A percentile compares a stretch with the other conserved stretches of the same genome.
phyloP scores from a whole-genome alignment of 2,329 filamentous ascomycete species.

The Ophiostoma triangulosporum region DNA sequence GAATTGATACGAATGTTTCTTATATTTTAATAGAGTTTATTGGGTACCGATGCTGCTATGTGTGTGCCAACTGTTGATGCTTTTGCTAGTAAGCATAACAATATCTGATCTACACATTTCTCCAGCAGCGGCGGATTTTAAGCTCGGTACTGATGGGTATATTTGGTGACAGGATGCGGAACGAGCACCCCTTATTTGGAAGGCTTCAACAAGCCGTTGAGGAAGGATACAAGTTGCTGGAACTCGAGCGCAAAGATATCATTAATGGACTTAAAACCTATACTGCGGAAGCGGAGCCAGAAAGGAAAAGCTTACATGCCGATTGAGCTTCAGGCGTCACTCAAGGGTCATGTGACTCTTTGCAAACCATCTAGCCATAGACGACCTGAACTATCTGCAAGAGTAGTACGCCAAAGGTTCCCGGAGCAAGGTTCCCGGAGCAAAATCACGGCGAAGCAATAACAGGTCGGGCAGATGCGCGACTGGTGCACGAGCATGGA shows the following conservation, averaged over 20 bases:
- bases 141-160: background rate
- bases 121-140: background rate
- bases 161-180: background rate
- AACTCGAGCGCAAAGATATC: background rate
- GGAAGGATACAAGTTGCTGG: background rate
- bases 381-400: background rate
- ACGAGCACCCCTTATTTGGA: background rate
- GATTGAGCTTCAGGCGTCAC: background rate
- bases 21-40: no score
- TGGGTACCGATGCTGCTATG: no score
- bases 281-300: background rate
- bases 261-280: background rate
- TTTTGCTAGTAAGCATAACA: no score
- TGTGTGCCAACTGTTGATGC: no score
- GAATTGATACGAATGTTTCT: no score
- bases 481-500: background rate
- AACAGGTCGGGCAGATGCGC: background rate
- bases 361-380: background rate
- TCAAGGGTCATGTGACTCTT: background rate
- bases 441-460: background rate
- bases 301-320: background rate
- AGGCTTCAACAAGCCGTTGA: background rate
- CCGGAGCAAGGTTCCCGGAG: background rate
- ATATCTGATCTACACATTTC: no score
- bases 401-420: background rate